Evolutionary conservation across 176 grass and related monocot species (phyloP).

Genomic region (Aechmea fasciata): DNA sequence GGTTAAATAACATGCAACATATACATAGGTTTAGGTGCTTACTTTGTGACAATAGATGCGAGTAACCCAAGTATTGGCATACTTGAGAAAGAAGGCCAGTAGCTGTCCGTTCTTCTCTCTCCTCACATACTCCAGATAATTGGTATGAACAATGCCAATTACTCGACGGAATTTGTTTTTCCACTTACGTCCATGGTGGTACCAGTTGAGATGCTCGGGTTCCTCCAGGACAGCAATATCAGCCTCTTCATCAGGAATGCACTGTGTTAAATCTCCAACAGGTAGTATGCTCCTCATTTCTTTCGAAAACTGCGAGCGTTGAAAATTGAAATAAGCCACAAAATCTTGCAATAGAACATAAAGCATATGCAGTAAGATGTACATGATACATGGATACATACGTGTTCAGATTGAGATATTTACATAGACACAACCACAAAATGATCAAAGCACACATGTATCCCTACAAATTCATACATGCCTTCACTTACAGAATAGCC

Average conservation of each 20-base stretch:
- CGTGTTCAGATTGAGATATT: too few relatives aligned
- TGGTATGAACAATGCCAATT: conserved; percentile 89
- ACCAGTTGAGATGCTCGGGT: conserved; percentile 94
- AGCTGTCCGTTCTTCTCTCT: conserved; percentile 85
- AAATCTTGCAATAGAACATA: neutral
- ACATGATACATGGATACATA: too few relatives aligned
- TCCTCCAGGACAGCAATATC: conserved; percentile 92
- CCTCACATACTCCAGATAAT: conserved; percentile 97
- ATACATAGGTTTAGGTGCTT: conserved; percentile 14
- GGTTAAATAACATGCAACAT: neutral
- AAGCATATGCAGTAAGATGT: neutral
- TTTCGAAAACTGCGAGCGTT: conserved; percentile 47
- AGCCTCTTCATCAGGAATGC: conserved; percentile 74
- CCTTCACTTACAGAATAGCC: too few relatives aligned
- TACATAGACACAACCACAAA: too few relatives aligned
- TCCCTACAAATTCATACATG: too few relatives aligned
- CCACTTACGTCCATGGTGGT: conserved; percentile 84
- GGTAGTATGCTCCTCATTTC: conserved; percentile 91
- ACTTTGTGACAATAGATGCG: conserved; percentile 98
- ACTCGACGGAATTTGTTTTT: conserved; percentile 81
- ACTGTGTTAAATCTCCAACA: conserved; percentile 77
- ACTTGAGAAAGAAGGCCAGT: conserved; percentile 63
- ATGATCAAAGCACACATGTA: too few relatives aligned
- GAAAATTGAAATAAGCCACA: neutral
- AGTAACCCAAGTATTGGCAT: conserved; percentile 78